Conservation (phyloP, 1,284 basidiomycete species). For the Phellopilus nigrolimitatus region DNA sequence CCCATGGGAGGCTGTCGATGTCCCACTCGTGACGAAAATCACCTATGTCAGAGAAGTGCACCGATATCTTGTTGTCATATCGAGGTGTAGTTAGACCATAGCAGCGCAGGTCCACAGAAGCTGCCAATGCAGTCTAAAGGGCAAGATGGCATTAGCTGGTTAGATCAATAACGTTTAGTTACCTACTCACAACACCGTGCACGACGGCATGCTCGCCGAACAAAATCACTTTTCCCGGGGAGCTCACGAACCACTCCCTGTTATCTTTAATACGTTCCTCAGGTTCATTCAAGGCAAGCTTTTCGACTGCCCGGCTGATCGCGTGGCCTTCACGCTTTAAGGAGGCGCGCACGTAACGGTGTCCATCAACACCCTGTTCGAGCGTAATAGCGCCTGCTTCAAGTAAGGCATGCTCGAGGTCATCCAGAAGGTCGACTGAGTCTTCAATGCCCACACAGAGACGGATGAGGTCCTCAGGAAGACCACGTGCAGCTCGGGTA, state of each 20-base stretch:
- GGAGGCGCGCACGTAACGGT: constrained; percentile 45
- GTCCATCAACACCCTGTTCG: constrained; percentile 35
- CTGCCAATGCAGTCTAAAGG: constrained; percentile 88
- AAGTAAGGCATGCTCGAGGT: constrained; percentile 89
- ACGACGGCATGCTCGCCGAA: constrained; percentile 99
- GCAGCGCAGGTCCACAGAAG: constrained; percentile 92
- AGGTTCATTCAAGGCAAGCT: constrained; percentile 44
- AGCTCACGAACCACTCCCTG: constrained; percentile 82
- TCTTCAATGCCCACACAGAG: constrained; percentile 99
- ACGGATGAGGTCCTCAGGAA: constrained; percentile 97
- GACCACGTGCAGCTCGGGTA: constrained; percentile 85
- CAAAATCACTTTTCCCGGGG: constrained; percentile 97
- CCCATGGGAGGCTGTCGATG: constrained; percentile 83
- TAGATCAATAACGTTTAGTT: constrained; percentile 7
- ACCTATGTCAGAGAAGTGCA: constrained; percentile 80
- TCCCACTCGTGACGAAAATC: constrained; percentile 81
- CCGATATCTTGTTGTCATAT: constrained; percentile 68
- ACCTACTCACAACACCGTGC: constrained; percentile 85
- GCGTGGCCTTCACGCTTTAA: constrained; percentile 36
- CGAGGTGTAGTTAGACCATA: constrained; percentile 82
- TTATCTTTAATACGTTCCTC: constrained; percentile 33
- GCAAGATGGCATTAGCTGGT: background rate
- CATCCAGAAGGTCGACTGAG: constrained; percentile 87
- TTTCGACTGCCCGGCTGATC: constrained; percentile 63
- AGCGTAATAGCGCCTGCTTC: constrained; percentile 84